Conservation (phyloP, 768 basidiomycete genomes). For the Leucocoprinus leucothites region DNA sequence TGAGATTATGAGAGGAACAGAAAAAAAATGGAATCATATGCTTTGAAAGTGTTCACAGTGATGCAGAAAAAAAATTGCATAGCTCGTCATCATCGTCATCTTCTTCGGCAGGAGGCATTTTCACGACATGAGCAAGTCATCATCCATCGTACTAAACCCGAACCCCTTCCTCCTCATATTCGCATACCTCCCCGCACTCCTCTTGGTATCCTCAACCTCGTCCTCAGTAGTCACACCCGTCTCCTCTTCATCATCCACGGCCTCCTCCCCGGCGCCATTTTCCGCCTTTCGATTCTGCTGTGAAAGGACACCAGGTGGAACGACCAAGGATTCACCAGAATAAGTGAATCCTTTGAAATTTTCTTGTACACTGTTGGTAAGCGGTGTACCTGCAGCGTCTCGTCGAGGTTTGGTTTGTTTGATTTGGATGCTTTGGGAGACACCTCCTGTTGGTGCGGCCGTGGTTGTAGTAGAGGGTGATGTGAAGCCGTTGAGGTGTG, state of each 20-base stretch:
- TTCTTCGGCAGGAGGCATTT: neutral
- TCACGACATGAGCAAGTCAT: constrained; percentile 33
- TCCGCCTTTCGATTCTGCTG: constrained; percentile 14
- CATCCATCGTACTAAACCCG: constrained; percentile 38
- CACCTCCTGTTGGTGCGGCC: no score
- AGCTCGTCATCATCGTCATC: no score
- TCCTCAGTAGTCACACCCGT: constrained; percentile 64
- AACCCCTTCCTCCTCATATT: constrained; percentile 47
- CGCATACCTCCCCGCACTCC: constrained; percentile 70
- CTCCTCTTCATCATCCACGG: constrained; percentile 49
- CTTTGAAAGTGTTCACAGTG: neutral
- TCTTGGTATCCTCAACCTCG: constrained; percentile 65
- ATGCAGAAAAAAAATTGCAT: no score
- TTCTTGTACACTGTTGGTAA: constrained; percentile 93
- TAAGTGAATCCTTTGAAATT: constrained; percentile 96
- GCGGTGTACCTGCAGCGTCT: constrained; percentile 56
- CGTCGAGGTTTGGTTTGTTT: constrained; percentile 36
- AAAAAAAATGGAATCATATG: neutral
- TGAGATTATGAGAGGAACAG: neutral
- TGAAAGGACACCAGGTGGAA: constrained; percentile 20
- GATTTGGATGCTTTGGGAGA: constrained; percentile 47
- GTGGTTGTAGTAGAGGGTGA: constrained; percentile 16
- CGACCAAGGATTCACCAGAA: constrained; percentile 65
- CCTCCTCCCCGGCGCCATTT: constrained; percentile 59
- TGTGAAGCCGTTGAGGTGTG: no score